phyloP scores from a whole-genome alignment of 208 protist species.

The Porcisia deanei region DNA sequence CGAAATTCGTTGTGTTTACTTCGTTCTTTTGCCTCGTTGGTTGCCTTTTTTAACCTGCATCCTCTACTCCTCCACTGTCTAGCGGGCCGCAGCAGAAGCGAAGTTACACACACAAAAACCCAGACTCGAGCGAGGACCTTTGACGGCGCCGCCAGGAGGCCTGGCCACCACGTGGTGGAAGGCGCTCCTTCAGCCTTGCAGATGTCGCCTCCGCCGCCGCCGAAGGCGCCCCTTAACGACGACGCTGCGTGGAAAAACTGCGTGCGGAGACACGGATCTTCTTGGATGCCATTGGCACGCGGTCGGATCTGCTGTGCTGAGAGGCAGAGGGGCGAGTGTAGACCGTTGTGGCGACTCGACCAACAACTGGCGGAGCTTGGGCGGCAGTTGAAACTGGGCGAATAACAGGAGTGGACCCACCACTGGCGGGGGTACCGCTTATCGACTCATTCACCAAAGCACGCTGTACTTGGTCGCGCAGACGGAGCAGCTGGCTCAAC shows the following conservation, averaged over 20 bases:
- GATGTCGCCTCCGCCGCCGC: not conserved
- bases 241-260: conserved; percentile 15
- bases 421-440: conserved; percentile 4
- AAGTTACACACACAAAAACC: not conserved
- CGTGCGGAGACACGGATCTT: conserved; percentile 25
- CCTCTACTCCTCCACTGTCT: not conserved
- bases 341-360: not conserved
- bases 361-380: conserved; percentile 10
- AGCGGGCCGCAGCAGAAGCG: not conserved
- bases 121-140: not conserved
- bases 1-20: not conserved
- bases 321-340: conserved; percentile 1
- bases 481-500: conserved; percentile 70
- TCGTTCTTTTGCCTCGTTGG: not conserved
- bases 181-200: not conserved
- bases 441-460: conserved; percentile 43
- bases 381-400: conserved; percentile 5
- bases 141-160: not conserved
- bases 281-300: conserved; percentile 24
- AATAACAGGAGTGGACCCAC: conserved; percentile 19
- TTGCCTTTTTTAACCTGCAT: not conserved
- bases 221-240: not conserved
- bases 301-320: not conserved
- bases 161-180: not conserved
- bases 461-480: conserved; percentile 76